Base-by-base conservation (phyloP, 2,329 filamentous ascomycete species). In the Sporothrix mexicana region DNA sequence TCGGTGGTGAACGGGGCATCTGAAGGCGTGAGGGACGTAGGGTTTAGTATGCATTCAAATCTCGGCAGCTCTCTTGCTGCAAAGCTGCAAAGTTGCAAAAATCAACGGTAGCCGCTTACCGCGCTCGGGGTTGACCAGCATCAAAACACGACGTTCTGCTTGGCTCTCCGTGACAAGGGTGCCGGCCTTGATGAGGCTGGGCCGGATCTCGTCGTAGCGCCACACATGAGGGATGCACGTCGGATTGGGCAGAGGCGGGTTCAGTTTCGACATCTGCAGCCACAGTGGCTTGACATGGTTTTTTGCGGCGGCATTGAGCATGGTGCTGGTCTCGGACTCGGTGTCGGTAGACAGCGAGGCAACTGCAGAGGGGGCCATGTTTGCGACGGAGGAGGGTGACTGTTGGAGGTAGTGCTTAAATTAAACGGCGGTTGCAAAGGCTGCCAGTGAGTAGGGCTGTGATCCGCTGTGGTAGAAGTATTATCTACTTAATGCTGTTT, bases 1-100 rank as follows among this genome's bases (percentile, higher is more conserved):
- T 88, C 87, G 2, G 86, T 88, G 0, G 86, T 88, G 76, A 82
- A 87, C 0, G 86, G 86, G 0, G 84, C 84, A 73, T 45, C 41
- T 53, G 41, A 2, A 23, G 20, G 43, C 43, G 43, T 45, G 43
- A 45, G 13, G 43, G 43, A 45, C 43, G 13, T 13, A 13, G 43
- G 43, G 43, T 45, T 45, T 45, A 45, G 43, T 13, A 45, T 2
- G 43, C 13, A 45, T 45, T 45, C 43, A 45, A 45, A 45, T 45
- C 1, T 45, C 43, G 43, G 43, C 43, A 45, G 43, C 43, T 45
- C 43, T 45, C 43, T n/a, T 45, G 43, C 43, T 45, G 43, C 23
- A 20, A 59, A 25, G 17, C 20, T 10, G 55, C n/a, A 59, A 9
- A 55, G 51, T 7, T 47, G 13, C 45, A 47, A 8, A n/a, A 53